A percentile compares a stretch with the other conserved stretches of the same genome.
phyloP scores from a whole-genome alignment of 2,329 filamentous ascomycete species.

The Fusarium oxysporum region DNA sequence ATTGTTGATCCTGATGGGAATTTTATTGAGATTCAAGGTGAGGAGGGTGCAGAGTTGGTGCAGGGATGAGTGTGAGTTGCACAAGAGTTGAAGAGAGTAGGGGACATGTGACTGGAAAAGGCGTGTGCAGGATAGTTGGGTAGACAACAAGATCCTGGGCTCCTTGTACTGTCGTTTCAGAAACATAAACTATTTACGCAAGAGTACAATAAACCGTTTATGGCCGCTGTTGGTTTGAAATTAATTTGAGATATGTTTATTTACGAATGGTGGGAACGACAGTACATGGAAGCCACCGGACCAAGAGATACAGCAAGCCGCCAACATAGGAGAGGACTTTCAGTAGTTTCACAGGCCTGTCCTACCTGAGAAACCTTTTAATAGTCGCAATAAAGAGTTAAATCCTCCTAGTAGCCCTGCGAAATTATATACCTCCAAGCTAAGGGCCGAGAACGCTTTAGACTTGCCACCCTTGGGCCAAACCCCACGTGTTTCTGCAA shows the following conservation, averaged over 20 bases:
- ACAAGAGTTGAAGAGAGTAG: no score
- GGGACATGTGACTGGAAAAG: fast-evolving
- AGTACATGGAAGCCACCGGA: not conserved
- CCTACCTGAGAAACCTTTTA: not conserved
- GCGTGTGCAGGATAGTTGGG: no score
- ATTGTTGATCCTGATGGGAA: constrained; percentile 11
- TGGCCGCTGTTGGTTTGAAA: fast-evolving
- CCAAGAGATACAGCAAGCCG: not conserved
- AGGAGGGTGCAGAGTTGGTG: not conserved
- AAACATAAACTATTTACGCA: fast-evolving
- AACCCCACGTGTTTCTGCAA: constrained; percentile 2
- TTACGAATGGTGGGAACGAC: not conserved
- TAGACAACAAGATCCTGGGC: not conserved
- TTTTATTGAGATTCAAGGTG: constrained; percentile 13
- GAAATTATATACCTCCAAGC: not conserved
- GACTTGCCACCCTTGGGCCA: not conserved
- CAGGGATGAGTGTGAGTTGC: not conserved
- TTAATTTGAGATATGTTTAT: not conserved
- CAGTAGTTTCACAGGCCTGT: not conserved
- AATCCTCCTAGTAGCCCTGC: not conserved
- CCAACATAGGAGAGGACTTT: not conserved
- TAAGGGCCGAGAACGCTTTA: not conserved
- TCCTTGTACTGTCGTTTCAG: fast-evolving
- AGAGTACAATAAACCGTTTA: fast-evolving
- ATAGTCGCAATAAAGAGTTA: not conserved